phyloP scores from a whole-genome alignment of 2,329 filamentous ascomycete genomes.

The Aspergillus awamori region DNA sequence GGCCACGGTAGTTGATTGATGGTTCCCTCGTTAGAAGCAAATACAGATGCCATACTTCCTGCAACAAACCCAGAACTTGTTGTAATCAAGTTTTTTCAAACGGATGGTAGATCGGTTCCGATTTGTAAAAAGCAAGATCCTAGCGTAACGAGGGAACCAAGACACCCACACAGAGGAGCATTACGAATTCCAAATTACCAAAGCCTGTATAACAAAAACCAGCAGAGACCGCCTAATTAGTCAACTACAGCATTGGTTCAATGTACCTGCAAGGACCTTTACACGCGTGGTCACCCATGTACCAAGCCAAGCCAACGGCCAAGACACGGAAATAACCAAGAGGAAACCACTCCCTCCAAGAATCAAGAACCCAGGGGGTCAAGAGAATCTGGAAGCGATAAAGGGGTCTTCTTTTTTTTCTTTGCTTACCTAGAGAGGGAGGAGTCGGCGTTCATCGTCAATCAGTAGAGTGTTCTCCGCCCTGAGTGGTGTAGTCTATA shows the following conservation, averaged over 20 bases:
- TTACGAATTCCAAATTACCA: not conserved
- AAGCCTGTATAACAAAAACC: not conserved
- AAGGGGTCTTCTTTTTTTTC: too few relatives aligned
- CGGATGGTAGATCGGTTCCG: constrained; percentile 2
- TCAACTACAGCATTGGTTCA: not conserved
- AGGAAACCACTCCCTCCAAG: not conserved
- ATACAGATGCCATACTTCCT: not conserved
- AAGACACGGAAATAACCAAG: not conserved
- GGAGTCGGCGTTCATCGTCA: too few relatives aligned
- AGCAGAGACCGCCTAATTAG: not conserved
- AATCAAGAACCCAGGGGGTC: not conserved
- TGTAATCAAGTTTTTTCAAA: not conserved
- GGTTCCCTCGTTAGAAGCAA: not conserved
- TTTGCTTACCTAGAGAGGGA: too few relatives aligned
- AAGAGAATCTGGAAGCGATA: too few relatives aligned
- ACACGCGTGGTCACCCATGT: not conserved
- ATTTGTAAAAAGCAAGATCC: not conserved
- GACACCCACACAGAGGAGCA: not conserved
- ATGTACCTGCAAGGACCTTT: not conserved
- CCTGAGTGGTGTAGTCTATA: not conserved
- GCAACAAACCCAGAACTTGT: not conserved
- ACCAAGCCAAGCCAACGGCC: not conserved
- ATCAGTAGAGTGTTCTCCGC: too few relatives aligned
- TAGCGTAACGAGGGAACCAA: not conserved
- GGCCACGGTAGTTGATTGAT: not conserved